phyloP scores from a whole-genome alignment of 2,329 filamentous ascomycete genomes.

The Ophiostoma tasmaniense region DNA sequence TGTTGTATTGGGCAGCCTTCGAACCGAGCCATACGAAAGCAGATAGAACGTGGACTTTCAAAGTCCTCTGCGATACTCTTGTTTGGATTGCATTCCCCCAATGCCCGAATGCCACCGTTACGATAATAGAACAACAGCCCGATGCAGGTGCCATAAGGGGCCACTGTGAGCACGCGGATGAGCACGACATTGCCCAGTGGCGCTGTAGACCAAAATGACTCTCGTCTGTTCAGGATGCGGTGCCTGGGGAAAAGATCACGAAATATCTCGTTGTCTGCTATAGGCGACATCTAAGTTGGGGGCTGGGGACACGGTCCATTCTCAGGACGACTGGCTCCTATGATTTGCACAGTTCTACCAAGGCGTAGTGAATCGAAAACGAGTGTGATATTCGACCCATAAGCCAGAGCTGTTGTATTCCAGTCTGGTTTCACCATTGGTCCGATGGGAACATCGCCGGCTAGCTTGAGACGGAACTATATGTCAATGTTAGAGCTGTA shows the following conservation, averaged over 20 bases:
- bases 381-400: neutral
- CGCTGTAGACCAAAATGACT: neutral
- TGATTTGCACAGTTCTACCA: neutral
- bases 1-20: neutral
- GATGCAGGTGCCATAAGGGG: neutral
- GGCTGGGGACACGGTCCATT: neutral
- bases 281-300: neutral
- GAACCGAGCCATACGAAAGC: neutral
- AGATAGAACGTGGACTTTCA: neutral
- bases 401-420: neutral
- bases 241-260: neutral
- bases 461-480: neutral
- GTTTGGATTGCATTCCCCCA: neutral
- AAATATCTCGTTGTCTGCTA: neutral
- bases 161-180: neutral
- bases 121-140: neutral
- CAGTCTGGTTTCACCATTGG: neutral
- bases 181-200: neutral
- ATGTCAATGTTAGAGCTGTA: neutral
- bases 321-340: neutral
- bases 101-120: neutral
- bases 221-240: neutral
- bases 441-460: neutral
- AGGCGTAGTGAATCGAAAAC: neutral
- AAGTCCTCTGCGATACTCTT: neutral